Conservation (phyloP, 495 filamentous ascomycete genomes). For the Xylaria longipes region DNA sequence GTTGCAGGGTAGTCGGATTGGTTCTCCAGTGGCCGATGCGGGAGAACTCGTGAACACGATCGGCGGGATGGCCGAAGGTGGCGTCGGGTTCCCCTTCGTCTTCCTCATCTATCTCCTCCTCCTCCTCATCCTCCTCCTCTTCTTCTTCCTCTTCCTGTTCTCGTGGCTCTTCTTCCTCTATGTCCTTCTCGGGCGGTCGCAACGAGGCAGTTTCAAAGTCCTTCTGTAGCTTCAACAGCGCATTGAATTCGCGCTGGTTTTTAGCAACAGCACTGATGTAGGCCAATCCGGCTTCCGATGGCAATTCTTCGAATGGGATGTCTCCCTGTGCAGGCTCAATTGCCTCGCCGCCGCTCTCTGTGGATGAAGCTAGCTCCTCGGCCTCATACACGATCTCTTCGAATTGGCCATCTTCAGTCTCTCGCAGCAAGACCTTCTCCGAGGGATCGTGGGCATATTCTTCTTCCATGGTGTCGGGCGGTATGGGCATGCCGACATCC, state of each 20-base stretch:
- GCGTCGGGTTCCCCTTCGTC: constrained; percentile 47
- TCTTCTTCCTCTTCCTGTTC: constrained; percentile 48
- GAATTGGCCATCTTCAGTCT: constrained; percentile 63
- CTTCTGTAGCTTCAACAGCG: constrained; percentile 54
- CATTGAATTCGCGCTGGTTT: constrained; percentile 57
- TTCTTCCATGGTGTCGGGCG: constrained; percentile 35
- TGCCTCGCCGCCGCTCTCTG: constrained; percentile 23
- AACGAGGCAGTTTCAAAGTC: constrained; percentile 61
- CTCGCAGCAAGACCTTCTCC: constrained; percentile 52
- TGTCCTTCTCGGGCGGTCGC: constrained; percentile 54
- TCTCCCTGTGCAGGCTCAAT: neutral
- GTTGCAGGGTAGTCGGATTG: constrained; percentile 69
- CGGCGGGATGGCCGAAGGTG: constrained; percentile 23
- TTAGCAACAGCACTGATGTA: constrained; percentile 54
- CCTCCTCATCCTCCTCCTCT: constrained; percentile 47
- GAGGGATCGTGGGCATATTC: constrained; percentile 27
- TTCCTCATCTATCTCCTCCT: constrained; percentile 44
- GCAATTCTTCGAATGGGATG: constrained; percentile 19
- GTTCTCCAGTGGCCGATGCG: constrained; percentile 68
- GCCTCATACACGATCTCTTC: constrained; percentile 64
- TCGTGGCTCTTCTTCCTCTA: constrained; percentile 45
- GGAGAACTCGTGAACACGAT: constrained; percentile 71
- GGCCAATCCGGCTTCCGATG: constrained; percentile 34
- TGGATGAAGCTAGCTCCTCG: constrained; percentile 26
- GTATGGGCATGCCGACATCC: constrained; percentile 60